phyloP scores from a whole-genome alignment of 306 rosid species.

The Senna tora region DNA sequence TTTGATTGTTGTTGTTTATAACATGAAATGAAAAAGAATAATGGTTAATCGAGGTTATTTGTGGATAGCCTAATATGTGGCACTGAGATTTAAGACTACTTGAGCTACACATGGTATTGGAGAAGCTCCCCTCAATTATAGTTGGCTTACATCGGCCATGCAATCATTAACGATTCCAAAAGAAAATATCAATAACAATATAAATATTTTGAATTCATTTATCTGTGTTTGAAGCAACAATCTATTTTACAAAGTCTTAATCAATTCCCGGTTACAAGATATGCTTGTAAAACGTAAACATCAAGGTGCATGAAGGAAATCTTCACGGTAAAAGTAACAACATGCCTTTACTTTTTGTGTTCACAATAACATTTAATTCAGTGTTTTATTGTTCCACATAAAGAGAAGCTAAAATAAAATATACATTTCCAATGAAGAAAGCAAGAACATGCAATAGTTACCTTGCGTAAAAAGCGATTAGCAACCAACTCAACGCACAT shows the following conservation, averaged over 20 bases:
- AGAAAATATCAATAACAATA: not conserved
- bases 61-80: not conserved
- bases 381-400: not conserved
- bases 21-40: too few species aligned
- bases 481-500: conserved; percentile 93
- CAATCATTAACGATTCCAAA: not conserved
- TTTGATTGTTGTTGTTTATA: too few species aligned
- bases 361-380: conserved; percentile 3
- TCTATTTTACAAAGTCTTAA: conserved; percentile 15
- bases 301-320: conserved; percentile 1
- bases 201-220: not conserved
- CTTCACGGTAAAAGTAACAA: conserved; percentile 12
- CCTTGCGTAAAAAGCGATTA: conserved; percentile 94
- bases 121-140: not conserved
- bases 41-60: too few species aligned
- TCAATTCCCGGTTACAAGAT: conserved; percentile 9
- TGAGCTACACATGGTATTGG: not conserved
- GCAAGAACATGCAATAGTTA: conserved; percentile 39
- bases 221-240: conserved; percentile 20
- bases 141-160: not conserved
- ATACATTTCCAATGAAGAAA: conserved; percentile 1
- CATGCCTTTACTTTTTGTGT: conserved; percentile 8
- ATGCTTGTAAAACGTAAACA: conserved; percentile 12
- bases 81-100: not conserved
- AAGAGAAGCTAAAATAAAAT: conserved; percentile 21